phyloP scores from a whole-genome alignment of 495 filamentous ascomycete genomes.

The Podospora fimiseda region DNA sequence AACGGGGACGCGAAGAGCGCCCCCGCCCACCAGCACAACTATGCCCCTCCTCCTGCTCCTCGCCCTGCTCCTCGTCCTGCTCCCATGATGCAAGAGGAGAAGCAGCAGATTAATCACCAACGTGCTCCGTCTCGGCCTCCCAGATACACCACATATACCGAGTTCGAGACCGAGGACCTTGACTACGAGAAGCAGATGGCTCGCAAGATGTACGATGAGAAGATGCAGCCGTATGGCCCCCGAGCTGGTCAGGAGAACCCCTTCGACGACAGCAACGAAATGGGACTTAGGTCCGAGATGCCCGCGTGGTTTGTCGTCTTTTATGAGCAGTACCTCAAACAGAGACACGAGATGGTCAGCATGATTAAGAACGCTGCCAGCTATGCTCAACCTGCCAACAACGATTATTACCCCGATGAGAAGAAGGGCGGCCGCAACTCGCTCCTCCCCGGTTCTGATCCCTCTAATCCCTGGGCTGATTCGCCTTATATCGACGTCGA shows the following conservation, averaged over 20 bases:
- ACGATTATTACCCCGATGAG: constrained; percentile 3
- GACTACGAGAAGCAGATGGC: constrained; percentile 39
- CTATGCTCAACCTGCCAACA: not conserved
- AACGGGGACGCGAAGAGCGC: constrained; percentile 29
- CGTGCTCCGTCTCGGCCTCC: constrained; percentile 20
- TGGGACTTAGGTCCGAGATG: constrained; percentile 40
- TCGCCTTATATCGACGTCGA: constrained; percentile 37
- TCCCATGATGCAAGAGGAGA: not conserved
- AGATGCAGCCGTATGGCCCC: constrained; percentile 9
- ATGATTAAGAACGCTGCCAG: constrained; percentile 30
- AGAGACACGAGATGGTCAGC: constrained; percentile 44
- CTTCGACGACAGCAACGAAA: constrained; percentile 22
- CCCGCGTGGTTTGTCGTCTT: constrained; percentile 50
- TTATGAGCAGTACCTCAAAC: constrained; percentile 49
- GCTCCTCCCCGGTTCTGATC: constrained; percentile 7
- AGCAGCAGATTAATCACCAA: not conserved
- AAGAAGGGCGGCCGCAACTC: constrained; percentile 28
- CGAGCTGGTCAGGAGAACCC: constrained; percentile 14
- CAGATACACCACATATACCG: constrained; percentile 20
- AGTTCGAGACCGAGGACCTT: constrained; percentile 30
- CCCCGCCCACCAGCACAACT: constrained; percentile 10
- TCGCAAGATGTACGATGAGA: constrained; percentile 32
- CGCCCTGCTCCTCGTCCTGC: not conserved
- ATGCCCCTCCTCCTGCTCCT: not conserved
- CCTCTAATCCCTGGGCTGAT: constrained; percentile 14